Evolutionary conservation across 2,329 filamentous ascomycete genomes (phyloP), one percentile per base, ranked within the genome.

Genomic region (Moelleriella libera): DNA sequence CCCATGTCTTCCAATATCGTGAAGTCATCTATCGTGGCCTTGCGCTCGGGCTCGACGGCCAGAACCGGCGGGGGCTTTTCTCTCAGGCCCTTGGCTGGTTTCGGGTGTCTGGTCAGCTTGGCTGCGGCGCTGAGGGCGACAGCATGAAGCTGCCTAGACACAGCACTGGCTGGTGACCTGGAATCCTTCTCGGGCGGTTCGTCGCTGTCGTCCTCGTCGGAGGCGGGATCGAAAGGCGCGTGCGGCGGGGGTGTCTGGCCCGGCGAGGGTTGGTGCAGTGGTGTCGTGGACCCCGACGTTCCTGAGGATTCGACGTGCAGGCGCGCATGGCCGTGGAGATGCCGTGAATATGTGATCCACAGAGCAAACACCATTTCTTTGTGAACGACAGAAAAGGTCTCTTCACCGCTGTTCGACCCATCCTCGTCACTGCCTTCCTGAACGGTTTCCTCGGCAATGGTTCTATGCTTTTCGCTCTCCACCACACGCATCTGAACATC

Each of bases 401-500:
- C 62, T 34, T 64, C 65, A 45, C 34, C 41, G 30, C 49, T 63
- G 60, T 50, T 68, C n/a, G 66, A 68, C 43, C 76, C 73, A 44
- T 76, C 73, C 39, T 76, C 74, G 44, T 75, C 74, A 47, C 70
- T 76, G 40, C 68, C 66, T 60, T 88, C 81, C 47, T 78, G 70
- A n/a, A 83, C 76, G 2, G 80, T 76, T 52, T 82, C 71, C 48
- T 82, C 75, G 47, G 76, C 73, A 50, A 78, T 70, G 47, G 73
- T 72, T 3, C 71, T 66, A 48, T 80, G 77, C 54, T 81, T 83
- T 56, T 90, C 88, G 61, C 86, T 95, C 66, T 90, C 88, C 12
- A 97, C 89, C 29, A 98, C 88, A 34, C 92, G 81, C 84, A 98
- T 88, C 65, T 98, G 92, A 31, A 96, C 82, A 61, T 98, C 92